A percentile compares a stretch with the other conserved stretches of the same genome.
Evolutionary conservation across 768 basidiomycete species (phyloP).

Genomic region (Serendipita sp.): DNA sequence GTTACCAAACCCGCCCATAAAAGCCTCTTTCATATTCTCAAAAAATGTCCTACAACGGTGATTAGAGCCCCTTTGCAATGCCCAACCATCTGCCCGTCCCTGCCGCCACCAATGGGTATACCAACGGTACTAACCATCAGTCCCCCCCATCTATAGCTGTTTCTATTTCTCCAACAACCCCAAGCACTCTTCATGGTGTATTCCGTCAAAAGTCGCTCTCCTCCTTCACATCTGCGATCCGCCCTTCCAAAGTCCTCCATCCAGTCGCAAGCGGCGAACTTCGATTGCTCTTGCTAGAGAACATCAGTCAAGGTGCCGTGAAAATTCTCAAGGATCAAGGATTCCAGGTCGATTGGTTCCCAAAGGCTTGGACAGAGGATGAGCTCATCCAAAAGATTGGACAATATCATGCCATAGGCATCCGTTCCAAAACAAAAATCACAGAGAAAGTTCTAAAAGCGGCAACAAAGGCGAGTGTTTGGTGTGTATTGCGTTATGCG

Average conservation of each 20-base stretch:
- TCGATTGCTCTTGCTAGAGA: conserved; percentile 76
- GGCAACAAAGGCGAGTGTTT: conserved; percentile 50
- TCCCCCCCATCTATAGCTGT: conserved; percentile 23
- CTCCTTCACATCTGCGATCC: conserved; percentile 17
- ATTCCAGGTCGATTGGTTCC: conserved; percentile 79
- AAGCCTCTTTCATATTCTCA: neutral
- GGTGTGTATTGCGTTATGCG: neutral
- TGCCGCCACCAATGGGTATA: conserved; percentile 3
- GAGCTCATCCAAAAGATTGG: conserved; percentile 76
- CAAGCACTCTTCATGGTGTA: neutral
- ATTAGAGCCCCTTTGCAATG: neutral
- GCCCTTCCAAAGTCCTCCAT: conserved; percentile 56
- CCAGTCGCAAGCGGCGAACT: conserved; percentile 70
- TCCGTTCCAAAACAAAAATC: conserved; percentile 94
- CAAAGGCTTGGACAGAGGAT: conserved; percentile 77
- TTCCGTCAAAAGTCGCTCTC: neutral
- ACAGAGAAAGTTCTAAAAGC: conserved; percentile 78
- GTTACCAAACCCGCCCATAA: neutral
- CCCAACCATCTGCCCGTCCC: neutral
- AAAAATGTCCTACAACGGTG: neutral
- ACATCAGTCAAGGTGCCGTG: conserved; percentile 86
- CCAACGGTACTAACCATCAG: neutral
- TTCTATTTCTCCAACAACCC: conserved; percentile 33
- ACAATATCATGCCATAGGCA: conserved; percentile 85
- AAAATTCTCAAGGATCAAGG: conserved; percentile 61